Evolutionary conservation across 345 rosid genomes (phyloP).

Genomic region (Pistacia integerrima): DNA sequence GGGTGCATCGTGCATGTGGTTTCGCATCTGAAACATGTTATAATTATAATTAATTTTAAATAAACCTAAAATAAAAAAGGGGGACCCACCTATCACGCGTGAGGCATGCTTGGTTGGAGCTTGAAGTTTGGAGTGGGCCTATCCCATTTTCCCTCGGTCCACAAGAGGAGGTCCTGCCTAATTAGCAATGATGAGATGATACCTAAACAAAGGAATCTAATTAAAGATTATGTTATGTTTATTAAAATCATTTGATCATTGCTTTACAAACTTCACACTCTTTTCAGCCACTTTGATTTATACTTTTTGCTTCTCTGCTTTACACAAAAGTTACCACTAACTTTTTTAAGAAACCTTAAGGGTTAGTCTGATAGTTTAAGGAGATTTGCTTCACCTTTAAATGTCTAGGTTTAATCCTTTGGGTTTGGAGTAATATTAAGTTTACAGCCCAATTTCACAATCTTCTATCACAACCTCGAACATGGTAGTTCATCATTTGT

Average conservation of each 20-base stretch:
- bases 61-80: neutral
- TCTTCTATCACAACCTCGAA: too few relatives aligned
- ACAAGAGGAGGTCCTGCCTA: conserved; percentile 30
- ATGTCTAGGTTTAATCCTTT: too few relatives aligned
- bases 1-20: neutral
- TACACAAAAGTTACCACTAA: conserved; percentile 27
- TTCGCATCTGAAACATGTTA: neutral
- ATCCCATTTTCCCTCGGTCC: neutral
- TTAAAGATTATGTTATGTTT: too few relatives aligned
- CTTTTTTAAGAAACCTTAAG: too few relatives aligned
- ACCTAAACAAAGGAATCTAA: conserved; percentile 21
- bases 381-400: too few relatives aligned
- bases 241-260: neutral
- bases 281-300: too few relatives aligned
- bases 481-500: too few relatives aligned
- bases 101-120: conserved; percentile 19
- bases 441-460: too few relatives aligned
- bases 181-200: conserved; percentile 28
- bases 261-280: conserved; percentile 23
- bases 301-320: conserved; percentile 30
- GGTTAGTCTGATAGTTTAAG: too few relatives aligned
- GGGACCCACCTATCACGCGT: conserved; percentile 32
- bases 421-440: too few relatives aligned
- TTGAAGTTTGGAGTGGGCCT: conserved; percentile 13
- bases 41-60: neutral